Percentiles rank a stretch among this genome's conserved stretches.
These are phyloP conservation scores for Nepenthes mirabilis DNA, from an alignment of 148 eudicot species.

Conservation along the genomic window DNA sequence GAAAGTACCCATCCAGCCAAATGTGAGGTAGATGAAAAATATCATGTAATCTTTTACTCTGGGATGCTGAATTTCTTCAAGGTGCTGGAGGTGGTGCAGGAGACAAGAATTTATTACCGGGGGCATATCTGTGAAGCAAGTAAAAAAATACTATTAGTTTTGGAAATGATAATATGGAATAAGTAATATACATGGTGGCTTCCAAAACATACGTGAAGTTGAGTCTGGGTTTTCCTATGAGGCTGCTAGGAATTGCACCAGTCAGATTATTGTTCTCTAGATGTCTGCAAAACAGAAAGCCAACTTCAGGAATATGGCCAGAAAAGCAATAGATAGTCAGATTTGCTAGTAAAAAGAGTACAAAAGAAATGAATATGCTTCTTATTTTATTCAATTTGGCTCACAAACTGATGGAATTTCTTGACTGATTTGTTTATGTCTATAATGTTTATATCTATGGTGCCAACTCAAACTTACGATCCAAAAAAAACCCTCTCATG, in stretches of 20 bases:
- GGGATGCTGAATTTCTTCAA: neutral
- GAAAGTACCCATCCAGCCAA: too few relatives aligned
- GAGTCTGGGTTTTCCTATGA: conserved; percentile 44
- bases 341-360: neutral
- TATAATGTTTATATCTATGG: too few relatives aligned
- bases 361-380: neutral
- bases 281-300: conserved; percentile 34
- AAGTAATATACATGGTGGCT: neutral
- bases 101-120: conserved; percentile 49
- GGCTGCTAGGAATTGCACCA: conserved; percentile 60
- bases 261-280: conserved; percentile 60
- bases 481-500: too few relatives aligned
- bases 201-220: conserved; percentile 47
- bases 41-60: neutral
- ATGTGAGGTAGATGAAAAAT: neutral
- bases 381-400: too few relatives aligned
- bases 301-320: neutral
- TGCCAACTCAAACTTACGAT: too few relatives aligned
- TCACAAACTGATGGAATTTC: too few relatives aligned
- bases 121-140: conserved; percentile 34
- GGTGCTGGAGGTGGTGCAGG: conserved; percentile 17
- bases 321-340: neutral
- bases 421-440: too few relatives aligned
- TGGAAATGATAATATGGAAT: neutral
- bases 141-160: conserved; percentile 4